Conservation (phyloP, 2,329 filamentous ascomycete genomes). For the Sphaerulina musiva region DNA sequence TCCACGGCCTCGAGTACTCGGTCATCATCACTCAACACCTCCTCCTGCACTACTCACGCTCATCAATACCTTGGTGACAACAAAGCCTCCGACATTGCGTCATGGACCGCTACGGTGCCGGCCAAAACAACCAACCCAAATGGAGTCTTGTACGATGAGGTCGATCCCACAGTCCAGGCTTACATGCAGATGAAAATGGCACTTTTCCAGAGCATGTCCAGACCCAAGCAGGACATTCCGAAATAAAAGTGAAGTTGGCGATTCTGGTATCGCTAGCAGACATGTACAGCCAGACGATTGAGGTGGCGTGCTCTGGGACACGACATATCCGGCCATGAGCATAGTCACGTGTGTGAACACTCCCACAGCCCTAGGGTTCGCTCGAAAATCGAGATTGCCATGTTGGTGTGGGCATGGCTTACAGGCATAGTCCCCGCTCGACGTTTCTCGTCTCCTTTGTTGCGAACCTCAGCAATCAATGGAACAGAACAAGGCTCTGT, state of each 20-base stretch:
- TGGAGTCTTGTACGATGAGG: constrained; percentile 8
- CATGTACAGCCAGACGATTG: not conserved
- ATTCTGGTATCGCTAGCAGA: not conserved
- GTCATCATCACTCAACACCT: constrained; percentile 10
- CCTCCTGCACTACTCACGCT: not conserved
- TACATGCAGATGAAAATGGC: constrained; percentile 35
- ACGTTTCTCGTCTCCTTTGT: too few species aligned
- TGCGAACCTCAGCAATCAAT: too few species aligned
- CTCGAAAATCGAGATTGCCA: too few species aligned
- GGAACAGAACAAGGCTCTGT: too few species aligned
- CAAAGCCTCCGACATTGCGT: constrained; percentile 26
- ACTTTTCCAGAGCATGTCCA: constrained; percentile 27
- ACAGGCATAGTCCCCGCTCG: too few species aligned
- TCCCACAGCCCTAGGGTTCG: too few species aligned
- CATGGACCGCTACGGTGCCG: constrained; percentile 26
- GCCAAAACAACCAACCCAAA: constrained; percentile 14
- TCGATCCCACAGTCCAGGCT: constrained; percentile 29
- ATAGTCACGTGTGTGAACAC: too few species aligned
- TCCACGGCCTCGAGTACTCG: constrained; percentile 11
- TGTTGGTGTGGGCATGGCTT: too few species aligned
- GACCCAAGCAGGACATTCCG: constrained; percentile 4
- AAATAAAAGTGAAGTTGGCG: not conserved
- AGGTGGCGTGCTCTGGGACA: too few species aligned
- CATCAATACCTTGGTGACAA: constrained; percentile 22
- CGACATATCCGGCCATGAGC: too few species aligned